Evolutionary conservation across 1,284 basidiomycete species (phyloP), one percentile per base, ranked within the genome.

Genomic region (Macrocystidia cucumis): DNA sequence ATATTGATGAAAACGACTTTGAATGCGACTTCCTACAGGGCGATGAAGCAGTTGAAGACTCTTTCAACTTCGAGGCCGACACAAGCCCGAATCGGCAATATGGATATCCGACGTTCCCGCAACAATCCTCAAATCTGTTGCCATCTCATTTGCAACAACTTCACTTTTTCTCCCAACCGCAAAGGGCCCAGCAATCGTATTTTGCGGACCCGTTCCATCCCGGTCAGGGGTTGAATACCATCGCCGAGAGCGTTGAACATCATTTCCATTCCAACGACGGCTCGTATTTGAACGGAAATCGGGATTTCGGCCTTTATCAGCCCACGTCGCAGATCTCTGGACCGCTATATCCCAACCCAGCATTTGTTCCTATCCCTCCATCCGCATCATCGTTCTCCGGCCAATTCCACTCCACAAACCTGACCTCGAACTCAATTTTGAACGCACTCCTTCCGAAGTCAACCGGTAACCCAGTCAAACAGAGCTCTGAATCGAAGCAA

Each of bases 1-100:
- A 84, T 48, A 84, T 84, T 44, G 75, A 82, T 45, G 80, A 84
- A 52, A 74, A 78, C 47, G 73, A 75, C 43, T 72, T 67, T 46
- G 70, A 67, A 49, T 58, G 62, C 38, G 62, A 64, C 33, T 50
- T 55, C 31, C 60, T 60, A 3, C 51, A 49, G 37, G 51, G 51
- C 29, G 43, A 49, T 24, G 39, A 47, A 26, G 32, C 32, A 28
- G 22, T 16, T 14, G 31, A 41, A 32, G 33, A 46, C 35, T 42
- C 43, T 22, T 44, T 50, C 28, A 37, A 37, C 32, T 47, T 42
- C 31, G 43, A 32, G 20, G 27, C 37, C 26, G 43, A 38, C 25
- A 41, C 33, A 36, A 49, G 32, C 37, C n/a, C n/a, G n/a, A 40
- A 29, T 38, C 35, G 50, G 22, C 25, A 50, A 34, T 57, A 58